Percentiles rank a stretch among this genome's conserved stretches.
These are phyloP conservation scores for Aquanectria penicillioides DNA, from an alignment of 2,329 filamentous ascomycete species.

Conservation along the genomic window DNA sequence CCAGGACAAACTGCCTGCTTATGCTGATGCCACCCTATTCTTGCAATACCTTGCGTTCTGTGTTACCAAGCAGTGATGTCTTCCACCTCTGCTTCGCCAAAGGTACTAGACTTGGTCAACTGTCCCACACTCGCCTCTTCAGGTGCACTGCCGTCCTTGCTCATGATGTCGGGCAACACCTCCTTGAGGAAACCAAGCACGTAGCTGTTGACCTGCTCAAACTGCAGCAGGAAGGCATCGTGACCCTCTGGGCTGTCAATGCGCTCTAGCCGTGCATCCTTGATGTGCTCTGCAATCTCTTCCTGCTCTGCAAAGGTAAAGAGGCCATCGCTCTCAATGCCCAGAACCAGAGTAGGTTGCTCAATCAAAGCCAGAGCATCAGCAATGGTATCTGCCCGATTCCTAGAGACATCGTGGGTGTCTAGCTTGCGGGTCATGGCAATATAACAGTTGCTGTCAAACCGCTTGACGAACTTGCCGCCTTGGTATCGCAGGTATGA, in stretches of 20 bases:
- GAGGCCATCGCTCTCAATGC: constrained; percentile 93
- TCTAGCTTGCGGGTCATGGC: constrained; percentile 98
- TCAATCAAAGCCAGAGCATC: constrained; percentile 84
- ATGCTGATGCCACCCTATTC: too few species aligned
- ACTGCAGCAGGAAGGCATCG: constrained; percentile 95
- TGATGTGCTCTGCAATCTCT: constrained; percentile 85
- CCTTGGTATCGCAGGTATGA: constrained; percentile 98
- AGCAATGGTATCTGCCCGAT: constrained; percentile 73
- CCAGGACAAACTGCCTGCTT: too few species aligned
- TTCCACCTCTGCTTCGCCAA: constrained; percentile 94
- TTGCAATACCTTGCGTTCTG: constrained; percentile 1
- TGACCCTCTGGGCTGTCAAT: constrained; percentile 97
- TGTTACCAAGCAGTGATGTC: constrained; percentile 97
- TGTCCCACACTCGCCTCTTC: constrained; percentile 65
- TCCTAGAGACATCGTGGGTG: constrained; percentile 91
- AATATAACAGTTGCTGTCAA: constrained; percentile 99
- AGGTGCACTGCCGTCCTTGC: constrained; percentile 60
- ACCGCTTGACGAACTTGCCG: constrained; percentile 94
- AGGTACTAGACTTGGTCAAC: constrained; percentile 87
- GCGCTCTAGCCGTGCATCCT: constrained; percentile 78
- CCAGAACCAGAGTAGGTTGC: constrained; percentile 90
- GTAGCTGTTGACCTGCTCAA: constrained; percentile 94
- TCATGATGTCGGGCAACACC: constrained; percentile 90
- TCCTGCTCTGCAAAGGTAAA: constrained; percentile 98
- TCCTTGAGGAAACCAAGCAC: constrained; percentile 85